Base-by-base conservation (phyloP, 2,329 filamentous ascomycete genomes). In the Penicillium sp. region DNA sequence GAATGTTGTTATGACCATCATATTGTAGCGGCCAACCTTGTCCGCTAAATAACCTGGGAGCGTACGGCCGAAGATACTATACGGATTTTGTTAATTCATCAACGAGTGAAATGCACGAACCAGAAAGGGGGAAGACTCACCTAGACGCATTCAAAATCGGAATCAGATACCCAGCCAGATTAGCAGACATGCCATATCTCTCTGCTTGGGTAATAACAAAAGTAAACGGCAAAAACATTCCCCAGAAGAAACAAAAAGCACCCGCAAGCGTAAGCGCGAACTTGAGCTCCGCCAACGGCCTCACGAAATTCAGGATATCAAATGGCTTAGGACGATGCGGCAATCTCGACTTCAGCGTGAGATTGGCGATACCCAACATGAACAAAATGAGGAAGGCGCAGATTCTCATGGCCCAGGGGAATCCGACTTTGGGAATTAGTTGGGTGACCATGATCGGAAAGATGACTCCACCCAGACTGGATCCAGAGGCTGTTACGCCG, bases 361-460 rank as follows among this genome's bases (percentile, higher is more conserved):
- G 66, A 29, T 77, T 76, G 37, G 83, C 80, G 59, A 88, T 76
- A 35, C 80, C 71, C 59, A 84, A 77, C 58, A 84, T 74, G 55
- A 78, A 81, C 59, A 90, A 80, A 61, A 89, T 86, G 49, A 89
- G 74, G 56, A 89, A 85, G 15, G 84, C 76, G 25, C 75, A 77
- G 48, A 80, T 80, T 9, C 84, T 78, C 77, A 87, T 84, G 0
- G 82, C 73, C 86, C 84, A 87, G 40, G 75, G 69, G 65, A 84
- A 83, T 35, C 84, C 82, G 51, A 85, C 75, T 48, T 77, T 35
- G 0, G 75, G 75, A 46, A 87, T 81, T 23, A 88, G 71, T 35
- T 79, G 78, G 1, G 79, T 73, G 13, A 86, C 79, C 80, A 88
- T 84, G 65, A 87, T 86, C 0, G 86, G 85, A 48, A 86, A 81